These are phyloP conservation scores for Glycyrrhiza uralensis DNA, from an alignment of 306 rosid genomes.

Conservation along the genomic window DNA sequence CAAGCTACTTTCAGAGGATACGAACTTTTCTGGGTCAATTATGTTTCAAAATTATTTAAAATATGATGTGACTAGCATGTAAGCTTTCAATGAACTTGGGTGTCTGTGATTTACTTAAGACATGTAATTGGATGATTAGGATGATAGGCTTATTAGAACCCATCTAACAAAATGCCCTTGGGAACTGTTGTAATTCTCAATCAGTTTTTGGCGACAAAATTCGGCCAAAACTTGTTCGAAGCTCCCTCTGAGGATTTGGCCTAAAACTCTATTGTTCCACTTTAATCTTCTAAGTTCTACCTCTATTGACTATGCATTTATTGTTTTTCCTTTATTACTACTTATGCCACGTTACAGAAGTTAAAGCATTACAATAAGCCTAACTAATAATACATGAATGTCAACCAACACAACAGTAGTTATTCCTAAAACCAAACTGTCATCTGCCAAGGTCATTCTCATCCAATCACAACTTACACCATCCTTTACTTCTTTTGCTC, in stretches of 20 bases:
- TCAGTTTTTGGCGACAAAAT: not conserved
- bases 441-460: not conserved
- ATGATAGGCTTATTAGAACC: not conserved
- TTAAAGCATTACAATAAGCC: conserved; percentile 15
- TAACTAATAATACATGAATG: not conserved
- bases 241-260: not conserved
- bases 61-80: not conserved
- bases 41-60: not conserved
- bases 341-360: not conserved
- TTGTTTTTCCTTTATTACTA: not conserved
- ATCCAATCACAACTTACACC: not conserved
- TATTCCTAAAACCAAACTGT: not conserved
- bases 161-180: not conserved
- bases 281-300: not conserved
- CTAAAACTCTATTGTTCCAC: not conserved
- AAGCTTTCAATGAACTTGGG: not conserved
- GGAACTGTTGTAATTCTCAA: not conserved
- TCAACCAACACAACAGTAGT: not conserved
- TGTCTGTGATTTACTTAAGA: not conserved
- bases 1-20: not conserved
- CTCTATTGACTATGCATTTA: not conserved
- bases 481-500: not conserved
- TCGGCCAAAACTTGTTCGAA: not conserved
- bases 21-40: not conserved
- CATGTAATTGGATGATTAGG: not conserved